These are phyloP conservation scores for Pterulicium gracile DNA, from an alignment of 1,284 basidiomycete species.

Conservation along the genomic window DNA sequence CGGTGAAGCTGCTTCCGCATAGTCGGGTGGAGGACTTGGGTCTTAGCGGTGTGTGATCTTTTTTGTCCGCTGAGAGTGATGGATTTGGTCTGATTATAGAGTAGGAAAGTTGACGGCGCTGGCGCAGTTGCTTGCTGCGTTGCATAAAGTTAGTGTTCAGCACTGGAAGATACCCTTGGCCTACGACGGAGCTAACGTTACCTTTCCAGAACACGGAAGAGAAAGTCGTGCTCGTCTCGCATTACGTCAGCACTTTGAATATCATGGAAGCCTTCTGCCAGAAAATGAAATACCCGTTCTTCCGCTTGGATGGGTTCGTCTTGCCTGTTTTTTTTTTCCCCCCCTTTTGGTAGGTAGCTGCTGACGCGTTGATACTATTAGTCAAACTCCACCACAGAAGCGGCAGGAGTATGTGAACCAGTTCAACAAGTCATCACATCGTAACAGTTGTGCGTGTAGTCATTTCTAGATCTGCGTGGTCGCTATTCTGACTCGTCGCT, in stretches of 20 bases:
- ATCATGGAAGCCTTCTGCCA: conserved; percentile 84
- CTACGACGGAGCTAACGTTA: background rate
- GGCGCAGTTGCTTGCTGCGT: conserved; percentile 55
- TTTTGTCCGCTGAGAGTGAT: background rate
- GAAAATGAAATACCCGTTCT: conserved; percentile 65
- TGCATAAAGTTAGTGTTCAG: conserved; percentile 40
- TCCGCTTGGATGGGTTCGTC: conserved; percentile 80
- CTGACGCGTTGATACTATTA: conserved; percentile 17
- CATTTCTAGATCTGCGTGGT: conserved; percentile 1
- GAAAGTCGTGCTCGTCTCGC: conserved; percentile 88
- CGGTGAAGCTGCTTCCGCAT: conserved; percentile 57
- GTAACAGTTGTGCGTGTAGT: conserved; percentile 46
- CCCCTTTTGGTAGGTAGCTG: conserved; percentile 4
- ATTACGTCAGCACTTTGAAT: conserved; percentile 87
- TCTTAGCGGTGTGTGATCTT: conserved; percentile 48
- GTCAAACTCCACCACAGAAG: conserved; percentile 71
- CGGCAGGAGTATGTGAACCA: conserved; percentile 76
- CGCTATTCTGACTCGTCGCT: conserved; percentile 7
- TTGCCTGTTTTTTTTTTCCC: background rate
- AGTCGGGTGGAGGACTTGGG: conserved; percentile 59
- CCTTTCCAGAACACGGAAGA: conserved; percentile 69
- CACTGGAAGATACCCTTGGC: background rate
- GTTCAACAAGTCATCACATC: conserved; percentile 71
- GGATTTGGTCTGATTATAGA: conserved; percentile 6
- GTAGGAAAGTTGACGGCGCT: conserved; percentile 81